Percentiles rank a stretch among this genome's conserved stretches.
Evolutionary conservation across 768 basidiomycete species (phyloP).

Genomic region (Termitomyces sp.): DNA sequence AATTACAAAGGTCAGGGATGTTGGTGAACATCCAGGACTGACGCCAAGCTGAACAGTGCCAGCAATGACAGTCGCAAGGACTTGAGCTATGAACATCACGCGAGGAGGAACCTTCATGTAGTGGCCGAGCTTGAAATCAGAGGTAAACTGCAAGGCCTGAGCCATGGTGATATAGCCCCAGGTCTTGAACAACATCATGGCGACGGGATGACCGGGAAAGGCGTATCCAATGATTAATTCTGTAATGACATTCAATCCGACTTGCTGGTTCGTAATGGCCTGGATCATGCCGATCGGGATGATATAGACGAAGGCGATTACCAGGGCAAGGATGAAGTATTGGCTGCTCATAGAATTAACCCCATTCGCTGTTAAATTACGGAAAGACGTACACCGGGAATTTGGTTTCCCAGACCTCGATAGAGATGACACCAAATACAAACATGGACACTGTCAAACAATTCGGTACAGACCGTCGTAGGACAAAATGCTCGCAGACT

Average conservation of each 20-base stretch:
- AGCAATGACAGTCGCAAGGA: slow-evolving; percentile 60
- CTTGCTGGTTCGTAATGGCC: slow-evolving; percentile 77
- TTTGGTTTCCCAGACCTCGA: slow-evolving; percentile 66
- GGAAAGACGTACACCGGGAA: slow-evolving; percentile 62
- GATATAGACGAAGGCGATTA: slow-evolving; percentile 61
- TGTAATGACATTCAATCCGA: slow-evolving; percentile 70
- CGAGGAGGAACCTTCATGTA: slow-evolving; percentile 64
- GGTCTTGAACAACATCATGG: slow-evolving; percentile 86
- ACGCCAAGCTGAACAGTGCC: slow-evolving; percentile 73
- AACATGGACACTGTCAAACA: slow-evolving; percentile 48
- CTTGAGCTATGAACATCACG: slow-evolving; percentile 67
- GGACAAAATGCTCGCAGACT: slow-evolving; percentile 17
- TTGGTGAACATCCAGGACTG: slow-evolving; percentile 76
- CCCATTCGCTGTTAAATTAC: not conserved
- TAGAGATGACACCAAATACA: slow-evolving; percentile 59
- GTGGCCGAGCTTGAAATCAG: slow-evolving; percentile 78
- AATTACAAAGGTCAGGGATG: slow-evolving; percentile 53
- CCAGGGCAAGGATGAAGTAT: slow-evolving; percentile 62
- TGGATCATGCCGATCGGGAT: slow-evolving; percentile 65
- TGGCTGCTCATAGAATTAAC: slow-evolving; percentile 17
- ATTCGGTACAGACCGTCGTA: not conserved
- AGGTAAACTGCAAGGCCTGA: slow-evolving; percentile 63
- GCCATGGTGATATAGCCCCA: slow-evolving; percentile 71
- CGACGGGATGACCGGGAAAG: slow-evolving; percentile 71
- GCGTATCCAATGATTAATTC: slow-evolving; percentile 79